A percentile compares a stretch with the other conserved stretches of the same genome.
Conservation (phyloP, 2,329 filamentous ascomycete genomes). For the Apiospora rasikravindrae region DNA sequence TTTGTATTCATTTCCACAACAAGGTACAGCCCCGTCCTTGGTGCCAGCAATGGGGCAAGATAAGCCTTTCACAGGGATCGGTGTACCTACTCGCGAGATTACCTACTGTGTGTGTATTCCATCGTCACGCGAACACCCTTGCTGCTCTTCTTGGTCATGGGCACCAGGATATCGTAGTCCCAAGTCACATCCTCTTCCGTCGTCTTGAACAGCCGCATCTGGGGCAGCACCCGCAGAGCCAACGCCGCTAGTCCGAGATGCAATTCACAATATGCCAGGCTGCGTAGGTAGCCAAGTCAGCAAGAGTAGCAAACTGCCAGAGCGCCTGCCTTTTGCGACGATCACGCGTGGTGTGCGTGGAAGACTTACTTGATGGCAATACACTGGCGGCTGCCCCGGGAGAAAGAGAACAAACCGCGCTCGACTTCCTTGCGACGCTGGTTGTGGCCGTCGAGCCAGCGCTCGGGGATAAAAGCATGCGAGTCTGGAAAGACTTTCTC, state of each 20-base stretch:
- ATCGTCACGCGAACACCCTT: conserved; percentile 22
- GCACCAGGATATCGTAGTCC: conserved; percentile 32
- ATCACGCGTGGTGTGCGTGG: too few species aligned
- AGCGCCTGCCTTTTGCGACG: too few species aligned
- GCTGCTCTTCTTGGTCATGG: conserved; percentile 22
- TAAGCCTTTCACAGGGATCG: background rate
- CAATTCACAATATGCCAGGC: conserved; percentile 33
- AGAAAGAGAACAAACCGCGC: conserved; percentile 45
- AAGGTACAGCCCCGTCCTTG: background rate
- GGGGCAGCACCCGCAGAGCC: conserved; percentile 31
- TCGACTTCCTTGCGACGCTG: conserved; percentile 39
- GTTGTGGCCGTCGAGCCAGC: conserved; percentile 42
- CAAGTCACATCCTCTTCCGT: conserved; percentile 33
- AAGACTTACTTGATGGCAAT: background rate
- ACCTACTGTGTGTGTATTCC: background rate
- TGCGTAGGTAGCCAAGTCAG: conserved; percentile 18
- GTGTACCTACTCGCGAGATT: background rate
- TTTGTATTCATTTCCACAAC: background rate
- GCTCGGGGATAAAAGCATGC: conserved; percentile 44
- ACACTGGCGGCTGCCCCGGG: conserved; percentile 40
- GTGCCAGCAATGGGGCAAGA: background rate
- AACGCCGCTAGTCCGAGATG: conserved; percentile 29
- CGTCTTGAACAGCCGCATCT: conserved; percentile 29
- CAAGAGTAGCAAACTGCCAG: background rate
- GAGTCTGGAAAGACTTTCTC: conserved; percentile 43